Evolutionary conservation across 2,329 filamentous ascomycete genomes (phyloP), one percentile per base, ranked within the genome.

Genomic region (Fusarium mangiferae): DNA sequence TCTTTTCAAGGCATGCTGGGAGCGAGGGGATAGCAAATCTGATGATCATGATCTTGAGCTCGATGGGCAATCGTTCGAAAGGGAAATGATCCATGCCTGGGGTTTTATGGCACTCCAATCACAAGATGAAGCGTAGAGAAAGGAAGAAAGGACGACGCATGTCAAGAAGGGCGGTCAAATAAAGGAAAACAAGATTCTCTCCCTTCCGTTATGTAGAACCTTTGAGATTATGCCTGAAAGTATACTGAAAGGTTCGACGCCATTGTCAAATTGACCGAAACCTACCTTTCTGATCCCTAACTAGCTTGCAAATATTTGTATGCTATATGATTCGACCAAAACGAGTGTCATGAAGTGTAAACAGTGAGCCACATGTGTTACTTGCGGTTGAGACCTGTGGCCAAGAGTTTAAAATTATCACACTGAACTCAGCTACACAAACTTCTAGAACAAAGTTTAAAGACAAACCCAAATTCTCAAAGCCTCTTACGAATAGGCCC

Each of bases 371-470:
- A 12, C 15, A 5, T 24, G 4, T 33, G 11, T 24, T 24, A 51
- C 20, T 33, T 14, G 22, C 7, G 9, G 11, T 39, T 7, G 15
- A 7, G 48, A 5, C 7, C 12, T 3, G 17, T 35, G 8, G 20
- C 8, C 10, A 6, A 4, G 22, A 24, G 22, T 14, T 15, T 35
- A 35, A 14, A 20, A 6, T 2, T 17, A 14, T n/a, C 3, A 24
- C 17, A n/a, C 30, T 11, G 12, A 35, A 35, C 48, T 35, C 7
- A 35, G 22, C 0, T 20, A 51, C 12, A 15, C n/a, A n/a, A 24
- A 3, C 8, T 20, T 35, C 7, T 3, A 9, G 10, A 17, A 20
- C 3, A 2, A 13, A 22, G n/a, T 52, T 0, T 2, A 6, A 17
- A 4, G 3, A 35, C 1, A 36, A 22, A 20, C 18, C 18, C 3